These are phyloP conservation scores for Microthlaspi erraticum DNA, from an alignment of 345 rosid genomes.

Conservation along the genomic window DNA sequence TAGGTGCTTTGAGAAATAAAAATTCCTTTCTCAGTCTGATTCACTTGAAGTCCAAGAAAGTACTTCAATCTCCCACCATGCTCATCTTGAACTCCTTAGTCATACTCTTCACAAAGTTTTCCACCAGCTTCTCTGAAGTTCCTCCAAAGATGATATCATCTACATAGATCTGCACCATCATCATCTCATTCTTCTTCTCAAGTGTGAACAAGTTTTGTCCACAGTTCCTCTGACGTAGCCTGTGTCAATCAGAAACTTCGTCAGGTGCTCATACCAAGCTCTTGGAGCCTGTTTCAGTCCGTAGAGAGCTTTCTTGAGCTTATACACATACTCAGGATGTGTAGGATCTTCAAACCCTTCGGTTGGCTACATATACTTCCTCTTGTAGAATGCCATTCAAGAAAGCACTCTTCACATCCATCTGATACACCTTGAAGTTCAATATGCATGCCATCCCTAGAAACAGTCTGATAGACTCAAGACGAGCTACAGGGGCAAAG, in stretches of 20 bases:
- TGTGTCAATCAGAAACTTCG: background rate
- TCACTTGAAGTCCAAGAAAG: background rate
- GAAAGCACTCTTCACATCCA: background rate
- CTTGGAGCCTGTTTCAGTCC: background rate
- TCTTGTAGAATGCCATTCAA: background rate
- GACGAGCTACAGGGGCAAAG: too few relatives aligned
- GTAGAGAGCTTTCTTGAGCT: background rate
- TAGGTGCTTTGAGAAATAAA: background rate
- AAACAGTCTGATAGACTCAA: background rate
- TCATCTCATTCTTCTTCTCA: fast-evolving
- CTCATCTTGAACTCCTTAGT: background rate
- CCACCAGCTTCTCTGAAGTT: background rate
- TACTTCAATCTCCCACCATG: background rate
- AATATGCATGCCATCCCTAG: background rate
- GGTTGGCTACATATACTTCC: background rate
- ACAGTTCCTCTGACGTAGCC: background rate
- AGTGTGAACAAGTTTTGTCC: background rate
- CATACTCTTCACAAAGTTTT: background rate
- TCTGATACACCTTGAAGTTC: background rate
- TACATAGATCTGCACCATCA: background rate
- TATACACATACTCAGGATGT: background rate
- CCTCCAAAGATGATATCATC: background rate
- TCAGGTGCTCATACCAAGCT: background rate
- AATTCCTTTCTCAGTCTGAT: background rate
- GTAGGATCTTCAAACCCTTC: background rate